Base-by-base conservation (phyloP, 75 land plant genomes). In the Chamaecyparis obtusa region DNA sequence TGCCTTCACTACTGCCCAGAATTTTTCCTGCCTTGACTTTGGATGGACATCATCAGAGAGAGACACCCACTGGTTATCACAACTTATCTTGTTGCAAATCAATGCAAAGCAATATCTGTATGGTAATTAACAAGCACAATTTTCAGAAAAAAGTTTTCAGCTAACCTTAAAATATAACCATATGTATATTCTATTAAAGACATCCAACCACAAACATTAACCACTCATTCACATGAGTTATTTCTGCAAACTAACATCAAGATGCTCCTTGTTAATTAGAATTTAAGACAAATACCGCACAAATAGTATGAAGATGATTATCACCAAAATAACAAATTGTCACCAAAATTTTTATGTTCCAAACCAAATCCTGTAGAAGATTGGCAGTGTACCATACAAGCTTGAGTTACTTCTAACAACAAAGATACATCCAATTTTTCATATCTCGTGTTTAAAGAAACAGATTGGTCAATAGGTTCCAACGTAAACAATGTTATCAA, bases 21-120 rank as follows among this genome's bases (percentile, higher is more conserved):
- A 81, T 10, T 3, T 46, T 27, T 46, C 30, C 44, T 43, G 51
- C 48, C 83, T 81, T 10, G 32, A 81, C 10, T 81, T 81, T 81
- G 49, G 83, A 81, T 81, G 27, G 48, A 81, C 83, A 44, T 81
- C 51, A 44, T 81, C 49, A 81, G 83, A 9, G 24, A 81, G 83
- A 81, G 83, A 41, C 44, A 81, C 83, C 83, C 83, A 46, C 16
- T 81, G 51, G 4, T 81, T 81, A 81, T 81, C 83, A 81, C n/a
- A 27, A 46, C 51, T 81, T 27, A 81, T 46, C 83, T 44, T 81
- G 83, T 81, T 81, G 51, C 83, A 81, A 46, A 81, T 81, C 30
- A 81, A 81, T 81, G 83, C 46, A 81, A 81, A 81, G 83, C 83
- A 81, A 27, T 81, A 81, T 46, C 83, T 81, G 83, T n/a, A 2